Evolutionary conservation across 257 asterid genomes (phyloP).

Genomic region (Phtheirospermum japonicum): DNA sequence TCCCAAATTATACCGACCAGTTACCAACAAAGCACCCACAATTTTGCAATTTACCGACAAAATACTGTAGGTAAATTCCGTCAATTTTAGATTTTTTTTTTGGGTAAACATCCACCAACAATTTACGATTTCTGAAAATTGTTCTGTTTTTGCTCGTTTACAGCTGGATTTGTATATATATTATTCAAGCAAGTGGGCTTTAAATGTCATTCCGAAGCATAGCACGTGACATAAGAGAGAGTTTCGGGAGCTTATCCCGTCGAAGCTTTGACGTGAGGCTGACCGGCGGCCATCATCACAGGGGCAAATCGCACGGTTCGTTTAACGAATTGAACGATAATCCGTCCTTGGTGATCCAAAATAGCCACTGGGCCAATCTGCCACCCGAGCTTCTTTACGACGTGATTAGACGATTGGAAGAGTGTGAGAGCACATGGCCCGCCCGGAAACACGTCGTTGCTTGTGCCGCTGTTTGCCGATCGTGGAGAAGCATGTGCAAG

Average conservation of each 20-base stretch:
- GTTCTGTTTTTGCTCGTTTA: background rate
- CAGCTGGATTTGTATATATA: constrained; percentile 16
- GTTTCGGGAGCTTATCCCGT: constrained; percentile 87
- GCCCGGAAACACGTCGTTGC: constrained; percentile 86
- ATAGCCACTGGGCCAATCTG: constrained; percentile 85
- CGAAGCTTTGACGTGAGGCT: constrained; percentile 74
- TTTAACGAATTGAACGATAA: constrained; percentile 53
- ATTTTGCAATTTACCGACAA: background rate
- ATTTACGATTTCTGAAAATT: background rate
- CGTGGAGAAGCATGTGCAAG: constrained; percentile 89
- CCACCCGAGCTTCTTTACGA: constrained; percentile 92
- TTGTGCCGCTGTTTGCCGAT: constrained; percentile 82
- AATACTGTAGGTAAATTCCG: too few species aligned
- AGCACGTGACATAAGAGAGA: constrained; percentile 81
- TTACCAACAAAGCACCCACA: too few species aligned
- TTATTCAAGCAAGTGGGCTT: constrained; percentile 17
- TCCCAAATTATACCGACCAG: too few species aligned
- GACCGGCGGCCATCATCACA: constrained; percentile 47
- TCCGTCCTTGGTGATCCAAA: constrained; percentile 53
- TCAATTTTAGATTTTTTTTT: background rate
- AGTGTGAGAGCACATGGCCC: constrained; percentile 94
- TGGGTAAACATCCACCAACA: background rate
- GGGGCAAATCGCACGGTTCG: constrained; percentile 72
- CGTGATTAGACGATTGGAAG: constrained; percentile 82
- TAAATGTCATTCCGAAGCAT: constrained; percentile 91